Percentiles rank a stretch among this genome's conserved stretches.
Conservation (phyloP, 768 basidiomycete species). For the Hortiboletus campestris region DNA sequence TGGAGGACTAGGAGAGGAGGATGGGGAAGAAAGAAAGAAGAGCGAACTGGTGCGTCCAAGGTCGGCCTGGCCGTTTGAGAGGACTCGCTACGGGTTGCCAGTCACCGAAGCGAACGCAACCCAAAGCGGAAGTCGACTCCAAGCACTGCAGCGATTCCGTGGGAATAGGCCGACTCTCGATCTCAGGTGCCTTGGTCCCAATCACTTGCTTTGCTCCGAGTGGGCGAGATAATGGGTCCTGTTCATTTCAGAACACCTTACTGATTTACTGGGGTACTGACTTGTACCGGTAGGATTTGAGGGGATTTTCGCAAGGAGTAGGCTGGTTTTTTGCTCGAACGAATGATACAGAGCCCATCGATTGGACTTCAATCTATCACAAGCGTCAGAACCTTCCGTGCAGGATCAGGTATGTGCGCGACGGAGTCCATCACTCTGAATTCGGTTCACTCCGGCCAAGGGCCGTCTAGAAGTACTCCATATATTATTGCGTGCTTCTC, state of each 20-base stretch:
- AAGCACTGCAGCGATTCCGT: conserved; percentile 1
- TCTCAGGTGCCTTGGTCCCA: background rate
- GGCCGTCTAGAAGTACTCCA: too few relatives aligned
- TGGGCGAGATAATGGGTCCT: background rate
- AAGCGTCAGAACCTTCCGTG: background rate
- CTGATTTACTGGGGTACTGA: background rate
- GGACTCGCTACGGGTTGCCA: too few relatives aligned
- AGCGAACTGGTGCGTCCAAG: background rate
- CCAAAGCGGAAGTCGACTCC: conserved; percentile 3
- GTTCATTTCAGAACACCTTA: background rate
- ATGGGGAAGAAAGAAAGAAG: background rate
- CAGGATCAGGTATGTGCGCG: too few relatives aligned
- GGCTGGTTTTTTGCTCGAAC: background rate
- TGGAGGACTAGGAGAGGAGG: background rate
- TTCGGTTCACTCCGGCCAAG: background rate
- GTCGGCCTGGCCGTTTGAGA: too few relatives aligned
- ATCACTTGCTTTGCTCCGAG: background rate
- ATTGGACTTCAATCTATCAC: background rate
- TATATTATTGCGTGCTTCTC: background rate
- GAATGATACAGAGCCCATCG: too few relatives aligned
- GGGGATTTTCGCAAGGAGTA: background rate
- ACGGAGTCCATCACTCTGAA: background rate
- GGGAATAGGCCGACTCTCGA: conserved; percentile 1
- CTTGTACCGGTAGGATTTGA: background rate
- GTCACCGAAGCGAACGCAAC: conserved; percentile 1